Evolutionary conservation across 2,329 filamentous ascomycete genomes (phyloP), one percentile per base, ranked within the genome.

Genomic region (Paracoccidioides lutzii): DNA sequence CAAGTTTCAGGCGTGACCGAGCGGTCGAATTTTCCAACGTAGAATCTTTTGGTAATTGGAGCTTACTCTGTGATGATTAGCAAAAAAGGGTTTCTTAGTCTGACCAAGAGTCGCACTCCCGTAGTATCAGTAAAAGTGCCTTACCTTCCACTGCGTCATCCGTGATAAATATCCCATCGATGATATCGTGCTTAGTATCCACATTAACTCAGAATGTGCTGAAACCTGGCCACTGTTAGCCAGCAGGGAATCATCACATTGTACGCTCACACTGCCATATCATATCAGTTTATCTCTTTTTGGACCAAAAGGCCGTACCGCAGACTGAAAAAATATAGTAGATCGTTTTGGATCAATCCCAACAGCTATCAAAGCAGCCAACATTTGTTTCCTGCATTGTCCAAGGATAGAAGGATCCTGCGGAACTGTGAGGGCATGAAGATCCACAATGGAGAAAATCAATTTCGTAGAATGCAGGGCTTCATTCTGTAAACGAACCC

Each of bases 91-190:
- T n/a, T 42, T 9, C 15, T 38, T 45, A 35, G 54, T 42, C 56
- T 30, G 33, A 32, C 15, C 7, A 40, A 38, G 32, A 14, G 33
- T 42, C 14, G 6, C 10, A 10, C 5, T 22, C n/a, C 9, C 43
- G 22, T 22, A 22, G 1, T 33, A 43, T 22, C 40, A 65, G 67
- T 49, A 58, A 50, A 33, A 33, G 22, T 38, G 33, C n/a, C 15
- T 60, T 66, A 88, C 89, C 83, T 98, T 98, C 90, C 93, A 98
- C 71, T 97, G 93, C 33, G 93, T 97, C 93, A 98, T 98, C n/a
- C 93, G 80, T 8, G 86, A 86, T n/a, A 98, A 75, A 71, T 95
- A 95, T 42, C 93, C 93, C 71, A 93, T 90, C 4, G 88, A 91
- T 30, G 93, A 88, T 53, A 87, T 87, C 62, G 90, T 96, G 66